Base-by-base conservation (phyloP, 2,329 filamentous ascomycete genomes). In the Fusarium nematophilum region DNA sequence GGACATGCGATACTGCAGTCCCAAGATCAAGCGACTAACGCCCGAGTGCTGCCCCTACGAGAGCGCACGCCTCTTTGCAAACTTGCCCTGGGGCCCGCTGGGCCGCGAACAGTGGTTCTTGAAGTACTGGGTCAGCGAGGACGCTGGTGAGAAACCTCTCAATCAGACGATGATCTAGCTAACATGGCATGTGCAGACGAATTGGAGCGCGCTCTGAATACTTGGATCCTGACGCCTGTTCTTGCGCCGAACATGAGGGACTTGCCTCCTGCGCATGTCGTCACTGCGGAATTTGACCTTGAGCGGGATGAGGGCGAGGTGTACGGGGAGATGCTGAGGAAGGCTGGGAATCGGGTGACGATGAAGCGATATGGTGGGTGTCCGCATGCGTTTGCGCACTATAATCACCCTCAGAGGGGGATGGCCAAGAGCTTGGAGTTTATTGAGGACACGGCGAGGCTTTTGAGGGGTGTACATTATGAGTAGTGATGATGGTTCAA, bases 221-320 rank as follows among this genome's bases (percentile, higher is more conserved):
- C 11, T 3, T 62, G 58, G 58, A 43, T 58, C 17, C 37, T 53
- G 13, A 62, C 58, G 2, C 65, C 68, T 3, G 65, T 75, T 0
- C 47, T 70, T 3, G 70, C 73, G 6, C 62, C 62, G 5, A 66
- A 66, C 10, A 70, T 75, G 13, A 23, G 50, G 3, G 49, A 61
- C 6, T 42, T 75, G 9, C 68, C 72, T 0, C 67, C 60, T 2
- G 71, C 72, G 1, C 67, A 75, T 9, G 68, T 76, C 8, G 50
- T 76, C 29, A 75, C 73, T 1, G 73, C 74, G 2, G 73, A 75
- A 40, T 73, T 75, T 48, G 73, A 76, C 44, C 47, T 73, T 6
- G 59, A 73, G 44, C 63, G 74, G n/a, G 74, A 76, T 53, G 71
- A 76, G 43, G 72, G 72, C 4, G 70, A 73, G 25, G 50, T 57